phyloP scores from a whole-genome alignment of 805 yeast genomes.

The Tetrapisispora taiwanensis region DNA sequence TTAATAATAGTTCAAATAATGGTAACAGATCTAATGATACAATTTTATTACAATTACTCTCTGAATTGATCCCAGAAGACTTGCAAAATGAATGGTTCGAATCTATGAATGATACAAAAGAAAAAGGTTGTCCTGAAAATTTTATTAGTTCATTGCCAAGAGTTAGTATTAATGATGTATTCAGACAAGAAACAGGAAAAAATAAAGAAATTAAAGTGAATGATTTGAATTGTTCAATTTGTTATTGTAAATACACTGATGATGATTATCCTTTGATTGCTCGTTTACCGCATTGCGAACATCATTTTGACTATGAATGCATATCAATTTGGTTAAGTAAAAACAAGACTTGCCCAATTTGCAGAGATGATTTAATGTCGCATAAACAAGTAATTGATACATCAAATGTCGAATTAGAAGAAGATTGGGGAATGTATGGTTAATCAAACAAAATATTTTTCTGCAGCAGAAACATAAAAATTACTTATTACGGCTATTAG shows the following conservation, averaged over 20 bases:
- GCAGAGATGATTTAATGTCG: conserved; percentile 60
- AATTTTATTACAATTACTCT: conserved; percentile 11
- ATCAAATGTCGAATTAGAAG: conserved; percentile 54
- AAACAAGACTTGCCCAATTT: conserved; percentile 74
- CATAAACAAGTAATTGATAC: conserved; percentile 33
- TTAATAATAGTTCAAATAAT: conserved; percentile 11
- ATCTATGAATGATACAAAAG: conserved; percentile 16
- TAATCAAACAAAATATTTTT: conserved; percentile 16
- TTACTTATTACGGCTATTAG: too few relatives aligned
- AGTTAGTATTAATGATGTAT: conserved; percentile 25
- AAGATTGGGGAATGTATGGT: conserved; percentile 75
- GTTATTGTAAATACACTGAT: conserved; percentile 60
- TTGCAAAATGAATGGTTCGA: conserved; percentile 23
- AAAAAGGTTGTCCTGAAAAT: conserved; percentile 53
- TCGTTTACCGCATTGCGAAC: conserved; percentile 63
- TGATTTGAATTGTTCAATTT: conserved; percentile 72
- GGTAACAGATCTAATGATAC: conserved; percentile 7
- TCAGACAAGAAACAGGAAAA: conserved; percentile 20
- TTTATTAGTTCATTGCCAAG: conserved; percentile 73
- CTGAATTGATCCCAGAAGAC: conserved; percentile 18
- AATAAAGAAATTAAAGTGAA: conserved; percentile 26
- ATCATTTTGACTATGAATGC: conserved; percentile 81
- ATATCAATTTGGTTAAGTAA: conserved; percentile 79
- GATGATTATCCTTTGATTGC: conserved; percentile 77
- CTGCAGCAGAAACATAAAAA: too few relatives aligned